These are phyloP conservation scores for Cutaneotrichosporon cavernicola DNA, from an alignment of 1,284 basidiomycete species.

Conservation along the genomic window DNA sequence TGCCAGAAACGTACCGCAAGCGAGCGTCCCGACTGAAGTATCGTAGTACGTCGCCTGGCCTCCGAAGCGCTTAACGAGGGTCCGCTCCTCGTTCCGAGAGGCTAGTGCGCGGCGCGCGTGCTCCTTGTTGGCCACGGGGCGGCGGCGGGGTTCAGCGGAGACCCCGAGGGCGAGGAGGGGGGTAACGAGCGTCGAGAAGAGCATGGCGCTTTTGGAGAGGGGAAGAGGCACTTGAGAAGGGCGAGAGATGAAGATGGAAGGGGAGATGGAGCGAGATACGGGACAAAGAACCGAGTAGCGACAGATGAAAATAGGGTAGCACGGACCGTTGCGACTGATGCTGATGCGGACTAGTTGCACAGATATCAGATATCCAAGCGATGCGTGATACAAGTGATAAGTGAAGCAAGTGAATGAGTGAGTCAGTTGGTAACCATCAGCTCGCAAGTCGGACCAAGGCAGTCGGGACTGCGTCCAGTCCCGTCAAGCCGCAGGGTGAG, in stretches of 20 bases:
- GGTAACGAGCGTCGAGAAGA: not conserved
- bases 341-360: no score
- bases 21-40: not conserved
- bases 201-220: not conserved
- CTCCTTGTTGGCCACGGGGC: not conserved
- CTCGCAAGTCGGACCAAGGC: no score
- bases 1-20: not conserved
- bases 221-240: not conserved
- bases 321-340: no score
- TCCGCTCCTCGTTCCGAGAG: not conserved
- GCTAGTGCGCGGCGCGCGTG: not conserved
- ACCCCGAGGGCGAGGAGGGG: not conserved
- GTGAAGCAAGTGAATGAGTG: no score
- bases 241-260: not conserved
- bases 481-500: not conserved
- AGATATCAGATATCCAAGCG: no score
- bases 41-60: not conserved
- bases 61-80: not conserved
- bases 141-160: not conserved
- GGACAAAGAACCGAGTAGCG: not conserved
- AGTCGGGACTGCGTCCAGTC: no score
- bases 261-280: not conserved
- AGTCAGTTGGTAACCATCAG: no score
- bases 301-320: no score
- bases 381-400: no score